Evolutionary conservation across 2,329 filamentous ascomycete genomes (phyloP).

Genomic region (Xylaria sp.): DNA sequence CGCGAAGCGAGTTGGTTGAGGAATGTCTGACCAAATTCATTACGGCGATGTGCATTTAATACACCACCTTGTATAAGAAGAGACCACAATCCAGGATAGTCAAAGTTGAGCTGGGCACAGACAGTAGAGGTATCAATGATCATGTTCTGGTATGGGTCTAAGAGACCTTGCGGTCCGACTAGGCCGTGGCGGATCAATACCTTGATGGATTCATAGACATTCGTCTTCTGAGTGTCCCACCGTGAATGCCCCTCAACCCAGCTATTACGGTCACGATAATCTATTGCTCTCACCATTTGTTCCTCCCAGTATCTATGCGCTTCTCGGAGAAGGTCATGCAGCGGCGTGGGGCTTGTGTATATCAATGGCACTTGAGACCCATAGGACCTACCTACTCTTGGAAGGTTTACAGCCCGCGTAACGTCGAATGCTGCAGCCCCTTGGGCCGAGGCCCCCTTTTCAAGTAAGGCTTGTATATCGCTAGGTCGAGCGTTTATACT

Average conservation of each 20-base stretch:
- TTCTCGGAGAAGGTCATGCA: background rate
- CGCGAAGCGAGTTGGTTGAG: conserved; percentile 18
- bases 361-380: background rate
- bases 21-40: conserved; percentile 20
- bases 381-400: no score
- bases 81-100: conserved; percentile 10
- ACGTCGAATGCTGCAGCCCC: background rate
- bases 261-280: background rate
- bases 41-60: conserved; percentile 8
- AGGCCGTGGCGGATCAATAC: conserved; percentile 9
- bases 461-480: background rate
- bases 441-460: conserved; percentile 2
- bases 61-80: conserved; percentile 1
- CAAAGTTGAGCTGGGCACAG: background rate
- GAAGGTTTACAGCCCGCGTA: no score
- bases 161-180: background rate
- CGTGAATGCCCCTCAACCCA: background rate
- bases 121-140: background rate
- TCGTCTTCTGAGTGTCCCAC: background rate
- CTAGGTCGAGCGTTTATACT: no score
- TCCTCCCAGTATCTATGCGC: background rate
- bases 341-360: background rate
- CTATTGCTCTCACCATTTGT: background rate
- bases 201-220: background rate
- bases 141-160: background rate